Evolutionary conservation across 768 basidiomycete species (phyloP).

Genomic region (Mycena belliarum): DNA sequence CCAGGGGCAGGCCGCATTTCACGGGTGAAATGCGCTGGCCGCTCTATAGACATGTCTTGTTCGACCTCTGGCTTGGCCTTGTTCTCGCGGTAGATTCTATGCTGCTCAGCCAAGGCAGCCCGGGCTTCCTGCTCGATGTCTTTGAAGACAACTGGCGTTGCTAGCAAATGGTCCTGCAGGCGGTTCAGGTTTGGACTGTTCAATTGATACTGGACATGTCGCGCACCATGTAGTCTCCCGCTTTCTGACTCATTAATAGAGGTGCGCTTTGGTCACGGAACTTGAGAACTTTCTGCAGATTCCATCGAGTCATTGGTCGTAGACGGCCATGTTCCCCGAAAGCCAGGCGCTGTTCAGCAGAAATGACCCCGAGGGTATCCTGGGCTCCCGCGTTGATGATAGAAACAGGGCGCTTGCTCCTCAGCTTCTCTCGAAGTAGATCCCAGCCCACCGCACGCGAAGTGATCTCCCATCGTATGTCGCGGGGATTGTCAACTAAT

Average conservation of each 20-base stretch:
- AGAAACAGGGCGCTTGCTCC: conserved; percentile 40
- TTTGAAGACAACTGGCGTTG: conserved; percentile 57
- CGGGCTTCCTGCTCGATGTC: conserved; percentile 43
- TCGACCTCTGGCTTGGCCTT: conserved; percentile 25
- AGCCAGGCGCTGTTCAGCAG: conserved; percentile 45
- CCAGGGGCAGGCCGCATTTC: conserved; percentile 37
- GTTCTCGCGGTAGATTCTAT: background rate
- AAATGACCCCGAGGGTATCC: conserved; percentile 47
- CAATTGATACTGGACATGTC: background rate
- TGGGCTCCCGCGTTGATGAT: conserved; percentile 54
- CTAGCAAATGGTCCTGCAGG: conserved; percentile 64
- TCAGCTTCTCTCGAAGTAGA: conserved; percentile 58
- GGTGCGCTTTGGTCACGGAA: conserved; percentile 54
- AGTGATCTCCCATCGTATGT: conserved; percentile 86
- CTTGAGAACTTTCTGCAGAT: conserved; percentile 70
- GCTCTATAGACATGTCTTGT: conserved; percentile 31
- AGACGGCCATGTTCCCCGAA: conserved; percentile 42
- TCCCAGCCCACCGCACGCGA: conserved; percentile 89
- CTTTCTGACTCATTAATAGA: conserved; percentile 53
- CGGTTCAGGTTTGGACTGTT: conserved; percentile 1
- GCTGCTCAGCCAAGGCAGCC: conserved; percentile 20
- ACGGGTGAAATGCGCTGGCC: conserved; percentile 21
- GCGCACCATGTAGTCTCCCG: conserved; percentile 67
- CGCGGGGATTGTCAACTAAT: conserved; percentile 91
- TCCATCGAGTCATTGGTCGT: conserved; percentile 70